phyloP scores from a whole-genome alignment of 306 rosid genomes.

The Lathyrus tuberosus region DNA sequence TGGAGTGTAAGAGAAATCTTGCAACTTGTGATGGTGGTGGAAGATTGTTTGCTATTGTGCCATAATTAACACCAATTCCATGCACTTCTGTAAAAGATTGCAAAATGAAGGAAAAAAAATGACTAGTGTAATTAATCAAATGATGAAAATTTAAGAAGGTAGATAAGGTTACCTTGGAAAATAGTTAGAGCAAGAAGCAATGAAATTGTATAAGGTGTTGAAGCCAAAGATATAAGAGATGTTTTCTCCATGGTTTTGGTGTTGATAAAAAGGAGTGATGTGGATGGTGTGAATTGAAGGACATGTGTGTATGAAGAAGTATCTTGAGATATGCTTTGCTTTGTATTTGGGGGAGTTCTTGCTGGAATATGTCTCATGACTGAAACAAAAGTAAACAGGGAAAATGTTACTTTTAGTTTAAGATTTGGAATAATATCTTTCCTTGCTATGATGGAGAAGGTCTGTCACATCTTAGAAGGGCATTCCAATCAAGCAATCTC shows the following conservation, averaged over 20 bases:
- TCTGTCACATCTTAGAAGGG: slow-evolving; percentile 12
- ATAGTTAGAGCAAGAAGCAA: slow-evolving; percentile 46
- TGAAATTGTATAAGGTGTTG: slow-evolving; percentile 18
- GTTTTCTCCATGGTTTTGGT: slow-evolving; percentile 42
- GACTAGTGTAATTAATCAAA: background rate
- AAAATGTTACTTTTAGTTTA: background rate
- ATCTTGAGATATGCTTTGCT: slow-evolving; percentile 66
- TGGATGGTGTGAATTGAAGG: background rate
- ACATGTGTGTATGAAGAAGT: too few species aligned
- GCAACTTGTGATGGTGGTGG: slow-evolving; percentile 68
- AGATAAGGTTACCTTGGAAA: slow-evolving; percentile 44
- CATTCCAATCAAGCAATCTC: slow-evolving; percentile 11
- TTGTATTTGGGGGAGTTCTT: slow-evolving; percentile 41
- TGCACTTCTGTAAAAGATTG: slow-evolving; percentile 39
- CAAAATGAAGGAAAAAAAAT: background rate
- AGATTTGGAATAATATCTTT: slow-evolving; percentile 32
- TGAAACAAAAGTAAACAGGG: slow-evolving; percentile 7
- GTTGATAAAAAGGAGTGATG: background rate
- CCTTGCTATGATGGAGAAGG: slow-evolving; percentile 23
- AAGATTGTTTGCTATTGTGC: slow-evolving; percentile 69
- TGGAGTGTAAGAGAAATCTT: slow-evolving; percentile 56
- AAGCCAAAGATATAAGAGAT: slow-evolving; percentile 18
- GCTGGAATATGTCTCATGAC: background rate
- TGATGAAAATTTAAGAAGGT: background rate
- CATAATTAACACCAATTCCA: slow-evolving; percentile 81